These are phyloP conservation scores for Amanita inopinata DNA, from an alignment of 768 basidiomycete genomes.

Conservation along the genomic window DNA sequence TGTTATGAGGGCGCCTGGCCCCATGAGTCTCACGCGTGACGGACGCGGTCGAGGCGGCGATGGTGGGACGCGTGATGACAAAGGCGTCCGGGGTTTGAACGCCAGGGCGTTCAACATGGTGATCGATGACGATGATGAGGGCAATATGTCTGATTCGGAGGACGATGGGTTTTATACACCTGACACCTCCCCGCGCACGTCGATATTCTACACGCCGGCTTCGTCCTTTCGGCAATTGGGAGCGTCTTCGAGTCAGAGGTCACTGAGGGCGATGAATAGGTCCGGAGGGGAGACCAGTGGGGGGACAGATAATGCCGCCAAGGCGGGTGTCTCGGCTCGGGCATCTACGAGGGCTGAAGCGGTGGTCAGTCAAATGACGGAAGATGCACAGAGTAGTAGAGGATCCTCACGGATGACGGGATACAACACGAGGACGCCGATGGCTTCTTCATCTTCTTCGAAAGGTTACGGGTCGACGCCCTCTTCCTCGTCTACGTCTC, in stretches of 20 bases:
- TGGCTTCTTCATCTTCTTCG: conserved; percentile 11
- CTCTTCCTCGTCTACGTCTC: conserved; percentile 29
- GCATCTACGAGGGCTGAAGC: not conserved
- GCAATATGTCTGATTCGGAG: conserved; percentile 7
- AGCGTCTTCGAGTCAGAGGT: conserved; percentile 10
- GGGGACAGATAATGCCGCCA: conserved; percentile 16
- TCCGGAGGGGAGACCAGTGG: no score
- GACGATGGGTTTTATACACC: conserved; percentile 50
- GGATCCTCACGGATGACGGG: no score
- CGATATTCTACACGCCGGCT: conserved; percentile 27
- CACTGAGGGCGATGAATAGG: no score
- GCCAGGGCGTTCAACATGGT: no score
- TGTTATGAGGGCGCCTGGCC: no score
- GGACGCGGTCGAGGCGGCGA: not conserved
- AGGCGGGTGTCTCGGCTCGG: not conserved
- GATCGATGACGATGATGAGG: conserved; percentile 7
- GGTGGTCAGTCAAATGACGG: not conserved
- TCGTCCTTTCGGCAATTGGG: conserved; percentile 14
- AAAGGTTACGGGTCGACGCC: conserved; percentile 22
- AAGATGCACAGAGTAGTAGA: not conserved
- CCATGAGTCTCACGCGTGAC: no score
- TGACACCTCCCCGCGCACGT: conserved; percentile 41
- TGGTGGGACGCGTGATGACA: not conserved
- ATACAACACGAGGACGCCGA: no score
- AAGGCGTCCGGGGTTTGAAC: no score